Base-by-base conservation (phyloP, 2,329 filamentous ascomycete genomes). In the Hymenoscyphus salicellus region DNA sequence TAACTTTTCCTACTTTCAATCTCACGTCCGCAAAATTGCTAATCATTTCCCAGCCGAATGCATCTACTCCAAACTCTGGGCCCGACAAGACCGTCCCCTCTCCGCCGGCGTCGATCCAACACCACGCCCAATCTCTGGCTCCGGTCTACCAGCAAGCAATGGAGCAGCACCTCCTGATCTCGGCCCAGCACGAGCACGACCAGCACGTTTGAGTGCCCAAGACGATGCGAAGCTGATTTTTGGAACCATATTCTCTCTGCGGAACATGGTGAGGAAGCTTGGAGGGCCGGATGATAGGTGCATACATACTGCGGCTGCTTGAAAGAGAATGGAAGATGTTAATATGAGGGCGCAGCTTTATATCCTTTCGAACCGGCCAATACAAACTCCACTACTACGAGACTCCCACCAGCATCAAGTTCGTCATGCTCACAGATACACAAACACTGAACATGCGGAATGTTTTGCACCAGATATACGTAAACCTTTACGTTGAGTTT, bases 351-450 rank as follows among this genome's bases (percentile, higher is more conserved):
- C 49, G 38, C 63, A 92, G 91, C 76, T 99, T 99, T 78, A 90
- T 99, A 72, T 92, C 89, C 71, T 99, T 91, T 80, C 90, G 92
- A 72, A 99, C 95, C 61, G 91, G 85, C 71, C 90, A 97, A 79
- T 99, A 99, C 84, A 97, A 97, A 80, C 86, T 99, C 72, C 95
- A 99, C 80, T 99, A 96, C 82, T 99, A 97, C 83, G 95, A 99
- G 82, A 98, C 95, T 14, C 93, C 93, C 0, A 95, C 93, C 61
- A 96, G 92, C 77, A 88, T 96, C 78, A 96, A 97, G 75, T 96
- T 98, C 75, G 93, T 97, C 75, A 92, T 99, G 89, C 83, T 98
- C 75, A 98, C 95, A 28, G 95, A 98, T 79, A 91, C 91, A 43
- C 90, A 87, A 70, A 91, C 92, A 64, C 86, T 90, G 70, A 97